Conservation (phyloP, 2,329 filamentous ascomycete species). For the Trichophyton schoenleinii region DNA sequence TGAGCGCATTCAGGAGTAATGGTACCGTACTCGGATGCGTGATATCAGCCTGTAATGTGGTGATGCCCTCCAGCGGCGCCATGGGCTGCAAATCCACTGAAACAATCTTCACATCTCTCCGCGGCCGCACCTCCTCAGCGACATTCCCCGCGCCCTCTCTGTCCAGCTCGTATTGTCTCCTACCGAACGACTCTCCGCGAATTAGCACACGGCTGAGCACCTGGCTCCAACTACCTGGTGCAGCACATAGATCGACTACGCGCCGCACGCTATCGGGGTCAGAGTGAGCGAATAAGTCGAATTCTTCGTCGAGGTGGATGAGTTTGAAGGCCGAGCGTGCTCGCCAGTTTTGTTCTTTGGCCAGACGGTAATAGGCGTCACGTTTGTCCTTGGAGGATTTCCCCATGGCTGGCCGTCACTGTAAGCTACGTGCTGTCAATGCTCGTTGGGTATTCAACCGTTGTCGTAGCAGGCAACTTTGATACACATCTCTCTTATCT, state of each 20-base stretch:
- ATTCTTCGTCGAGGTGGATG: constrained; percentile 89
- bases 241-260: constrained; percentile 91
- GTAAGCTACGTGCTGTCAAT: background rate
- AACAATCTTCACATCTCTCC: constrained; percentile 78
- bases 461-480: too few relatives aligned
- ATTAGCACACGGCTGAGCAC: constrained; percentile 88
- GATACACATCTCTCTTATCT: too few relatives aligned
- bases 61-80: constrained; percentile 82
- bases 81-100: constrained; percentile 94
- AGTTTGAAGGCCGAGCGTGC: constrained; percentile 94
- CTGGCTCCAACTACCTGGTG: constrained; percentile 94
- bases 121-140: constrained; percentile 32
- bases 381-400: constrained; percentile 99
- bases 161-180: constrained; percentile 54
- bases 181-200: constrained; percentile 81
- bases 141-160: constrained; percentile 42
- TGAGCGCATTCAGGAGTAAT: constrained; percentile 70
- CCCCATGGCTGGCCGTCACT: constrained; percentile 49
- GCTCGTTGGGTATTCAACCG: background rate
- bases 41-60: constrained; percentile 85
- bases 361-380: constrained; percentile 92
- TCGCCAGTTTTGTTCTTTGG: constrained; percentile 97
- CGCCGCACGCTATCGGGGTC: constrained; percentile 60
- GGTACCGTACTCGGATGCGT: constrained; percentile 94
- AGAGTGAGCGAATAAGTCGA: constrained; percentile 66